phyloP scores from a whole-genome alignment of 2,329 filamentous ascomycete species.

The Harringtonia lauricola region DNA sequence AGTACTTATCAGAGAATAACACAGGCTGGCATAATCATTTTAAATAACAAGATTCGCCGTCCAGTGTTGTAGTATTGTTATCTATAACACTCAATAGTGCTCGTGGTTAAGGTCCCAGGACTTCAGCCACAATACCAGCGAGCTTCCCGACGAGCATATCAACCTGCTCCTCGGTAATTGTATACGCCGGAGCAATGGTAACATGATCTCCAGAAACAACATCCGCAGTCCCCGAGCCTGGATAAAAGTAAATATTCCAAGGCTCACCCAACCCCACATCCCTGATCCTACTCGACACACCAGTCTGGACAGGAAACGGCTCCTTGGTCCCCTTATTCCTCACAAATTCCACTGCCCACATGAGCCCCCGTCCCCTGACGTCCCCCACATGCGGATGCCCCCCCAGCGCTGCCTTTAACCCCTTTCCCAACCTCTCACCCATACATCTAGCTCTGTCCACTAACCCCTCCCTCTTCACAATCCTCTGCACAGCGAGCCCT shows the following conservation, averaged over 20 bases:
- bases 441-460: slow-evolving; percentile 40
- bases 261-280: too few species aligned
- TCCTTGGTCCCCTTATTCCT: slow-evolving; percentile 18
- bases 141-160: too few species aligned
- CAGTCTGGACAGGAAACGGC: slow-evolving; percentile 22
- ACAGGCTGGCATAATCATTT: too few species aligned
- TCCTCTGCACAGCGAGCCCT: slow-evolving; percentile 50
- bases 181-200: slow-evolving; percentile 58
- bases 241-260: slow-evolving; percentile 48
- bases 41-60: too few species aligned
- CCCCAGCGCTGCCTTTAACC: slow-evolving; percentile 27
- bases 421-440: too few species aligned
- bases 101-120: too few species aligned
- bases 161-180: neutral
- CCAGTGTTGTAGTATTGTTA: too few species aligned
- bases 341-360: slow-evolving; percentile 37
- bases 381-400: slow-evolving; percentile 38
- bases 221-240: slow-evolving; percentile 47
- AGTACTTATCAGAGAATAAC: too few species aligned
- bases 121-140: too few species aligned
- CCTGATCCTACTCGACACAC: slow-evolving; percentile 16
- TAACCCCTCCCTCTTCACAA: slow-evolving; percentile 45
- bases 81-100: too few species aligned
- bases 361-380: slow-evolving; percentile 48
- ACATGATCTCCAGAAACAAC: slow-evolving; percentile 56